Base-by-base conservation (phyloP, 495 filamentous ascomycete species). In the Penicillium paradoxum region DNA sequence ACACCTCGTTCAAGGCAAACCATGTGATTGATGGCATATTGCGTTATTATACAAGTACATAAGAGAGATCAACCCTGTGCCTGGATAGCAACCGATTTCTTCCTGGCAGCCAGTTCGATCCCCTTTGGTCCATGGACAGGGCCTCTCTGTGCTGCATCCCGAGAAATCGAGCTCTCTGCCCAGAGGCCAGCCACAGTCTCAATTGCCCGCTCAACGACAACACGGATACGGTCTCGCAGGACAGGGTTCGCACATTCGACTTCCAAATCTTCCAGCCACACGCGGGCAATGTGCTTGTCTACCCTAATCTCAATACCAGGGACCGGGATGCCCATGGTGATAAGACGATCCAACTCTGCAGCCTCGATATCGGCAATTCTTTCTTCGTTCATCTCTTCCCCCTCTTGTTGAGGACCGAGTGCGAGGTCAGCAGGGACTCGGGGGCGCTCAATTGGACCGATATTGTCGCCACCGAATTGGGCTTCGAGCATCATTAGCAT, bases 401-500 rank as follows among this genome's bases (percentile, higher is more conserved):
- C 53, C 64, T 71, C 66, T 59, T 75, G 51, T 45, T 57, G 40
- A 24, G 67, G 43, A 0, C 71, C 76, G 29, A 74, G 71, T 58
- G 74, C 74, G 10, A 74, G 55, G 27, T 71, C 58, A 0, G 66
- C 38, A 6, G 66, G 68, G 4, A 84, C 59, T 45, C 83, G 84
- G 4, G 90, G 89, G 0, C 77, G 76, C 21, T 83, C 77, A 58
- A 97, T 85, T 1, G 91, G 90, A 0, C 76, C 70, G 57, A 88
- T 84, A 43, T 51, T 51, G 13, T 89, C 80, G 17, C 80, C 76
- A 37, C 93, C 95, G 61, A 98, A 98, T 65, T 98, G 93, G 2
- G 91, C 88, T 72, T 98, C 95, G 21, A 98, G 86, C 77, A 97
- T 96, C 82, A 96, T 88, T 70, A 90, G 86, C 25, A 98, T 82